These are phyloP conservation scores for Trichoderma sp. DNA, from an alignment of 2,329 filamentous ascomycete species.

Conservation along the genomic window DNA sequence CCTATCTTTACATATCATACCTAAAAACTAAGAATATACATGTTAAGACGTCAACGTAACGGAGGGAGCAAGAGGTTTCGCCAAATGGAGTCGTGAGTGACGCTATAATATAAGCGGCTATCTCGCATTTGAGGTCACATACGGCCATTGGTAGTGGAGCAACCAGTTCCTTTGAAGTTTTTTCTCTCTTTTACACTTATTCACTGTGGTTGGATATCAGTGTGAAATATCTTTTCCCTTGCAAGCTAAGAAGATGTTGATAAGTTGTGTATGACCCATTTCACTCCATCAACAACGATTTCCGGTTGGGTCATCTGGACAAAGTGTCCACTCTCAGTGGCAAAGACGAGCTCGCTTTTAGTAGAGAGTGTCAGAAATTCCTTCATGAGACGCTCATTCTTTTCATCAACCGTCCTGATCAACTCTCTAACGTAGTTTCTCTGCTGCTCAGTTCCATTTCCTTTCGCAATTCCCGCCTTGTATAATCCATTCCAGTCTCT, in stretches of 20 bases:
- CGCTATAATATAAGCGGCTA: background rate
- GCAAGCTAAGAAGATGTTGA: background rate
- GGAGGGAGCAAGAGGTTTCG: no score
- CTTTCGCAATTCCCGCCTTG: background rate
- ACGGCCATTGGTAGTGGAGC: background rate
- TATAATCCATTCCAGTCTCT: background rate
- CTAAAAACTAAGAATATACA: no score
- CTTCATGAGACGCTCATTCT: background rate
- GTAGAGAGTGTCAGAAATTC: slow-evolving; percentile 3
- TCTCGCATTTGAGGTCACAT: background rate
- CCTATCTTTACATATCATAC: background rate
- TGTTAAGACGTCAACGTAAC: no score
- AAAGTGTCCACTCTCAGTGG: slow-evolving; percentile 2
- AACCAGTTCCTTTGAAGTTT: background rate
- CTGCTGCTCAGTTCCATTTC: background rate
- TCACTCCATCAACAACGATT: background rate
- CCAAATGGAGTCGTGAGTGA: background rate
- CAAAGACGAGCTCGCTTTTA: background rate
- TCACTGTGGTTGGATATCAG: background rate
- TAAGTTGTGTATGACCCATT: background rate
- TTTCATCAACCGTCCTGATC: background rate
- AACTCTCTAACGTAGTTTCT: background rate
- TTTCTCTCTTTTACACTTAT: background rate
- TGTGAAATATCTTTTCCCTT: background rate
- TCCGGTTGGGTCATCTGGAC: slow-evolving; percentile 7